Evolutionary conservation across 257 asterid species (phyloP), one percentile per base, ranked within the genome.

Genomic region (Capsicum chinense): DNA sequence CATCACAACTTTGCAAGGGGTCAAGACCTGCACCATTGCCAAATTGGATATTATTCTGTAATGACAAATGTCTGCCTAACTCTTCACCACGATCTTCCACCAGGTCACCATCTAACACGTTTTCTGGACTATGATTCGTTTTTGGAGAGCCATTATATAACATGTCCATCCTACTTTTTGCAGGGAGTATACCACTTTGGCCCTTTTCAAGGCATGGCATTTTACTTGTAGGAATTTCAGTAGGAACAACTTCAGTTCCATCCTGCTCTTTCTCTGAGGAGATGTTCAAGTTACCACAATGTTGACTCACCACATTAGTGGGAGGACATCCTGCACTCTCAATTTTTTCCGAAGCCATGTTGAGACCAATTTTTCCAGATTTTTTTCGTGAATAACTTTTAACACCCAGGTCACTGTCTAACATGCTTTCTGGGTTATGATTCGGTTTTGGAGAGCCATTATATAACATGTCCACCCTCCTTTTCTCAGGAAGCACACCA

Each of bases 151-250:
- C 85, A 78, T 89, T 80, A 47, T 62, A 76, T 83, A 89, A 87
- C 79, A 83, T 74, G 80, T 83, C 21, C 42, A 39, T 52, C 85
- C 89, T 90, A 88, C 89, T 87, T 86, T 90, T 91, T 83, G 82
- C 85, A 59, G 92, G 64, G 82, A 87, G 85, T 10, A 56, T 80
- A 81, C 12, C 74, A 66, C 87, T 78, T 59, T 86, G 81, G 79
- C 64, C 92, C 88, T 91, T 89, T 63, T 87, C 88, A 70, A 69
- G 83, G 83, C 62, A 82, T 26, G 76, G 81, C 60, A 21, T 42
- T 83, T 86, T 70, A 76, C 50, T 83, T 84, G 76, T 81, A 64
- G 91, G 91, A 85, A 89, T 85, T 79, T 85, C 86, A 14, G 50
- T 81, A 87, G 70, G 85, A 71, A 67, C 42, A 66, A 69, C 21